Evolutionary conservation across 2,329 filamentous ascomycete species (phyloP), one percentile per base, ranked within the genome.

Genomic region (Truncatella angustata): DNA sequence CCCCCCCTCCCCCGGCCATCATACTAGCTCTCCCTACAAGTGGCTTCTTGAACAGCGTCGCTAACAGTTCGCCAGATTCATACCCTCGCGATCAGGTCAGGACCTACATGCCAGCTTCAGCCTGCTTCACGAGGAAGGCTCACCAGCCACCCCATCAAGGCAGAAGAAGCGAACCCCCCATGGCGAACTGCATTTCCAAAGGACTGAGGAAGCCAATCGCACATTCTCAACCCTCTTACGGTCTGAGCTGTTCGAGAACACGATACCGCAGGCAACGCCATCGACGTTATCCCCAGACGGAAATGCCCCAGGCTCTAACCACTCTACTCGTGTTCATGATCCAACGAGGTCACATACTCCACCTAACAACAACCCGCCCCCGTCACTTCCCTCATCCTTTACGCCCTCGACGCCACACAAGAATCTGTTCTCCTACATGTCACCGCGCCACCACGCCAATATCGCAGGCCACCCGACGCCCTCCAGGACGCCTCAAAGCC

Each of bases 331-430:
- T 56, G 56, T 67, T n/a, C 68, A 82, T 58, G 84, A 90, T 66
- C 83, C 85, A 47, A 87, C 85, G 47, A 81, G 89, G 63, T 88
- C 90, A 46, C 85, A 88, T 59, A 97, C 93, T 5, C 92, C 92
- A 42, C 92, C 92, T 23, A 84, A 80, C 53, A 84, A 85, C 53
- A 84, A 85, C 16, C 75, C 84, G 12, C 74, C 79, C 12, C 76
- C 84, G 11, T 77, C 82, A 21, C 71, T 91, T n/a, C 86, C 89
- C 10, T 82, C 87, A 2, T 86, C 84, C 52, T 78, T 94, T 53
- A 96, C 93, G 0, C 94, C 94, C 0, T 96, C 93, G 1, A 99
- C 94, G 4, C 94, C 94, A 9, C 91, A 96, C 71, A 97, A 97
- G 73, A 99, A 99, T 60, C 82, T 99, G 35, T 97, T 99, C 67